Base-by-base conservation (phyloP, 169 alveolate species). In the Eimeria tenella region DNA sequence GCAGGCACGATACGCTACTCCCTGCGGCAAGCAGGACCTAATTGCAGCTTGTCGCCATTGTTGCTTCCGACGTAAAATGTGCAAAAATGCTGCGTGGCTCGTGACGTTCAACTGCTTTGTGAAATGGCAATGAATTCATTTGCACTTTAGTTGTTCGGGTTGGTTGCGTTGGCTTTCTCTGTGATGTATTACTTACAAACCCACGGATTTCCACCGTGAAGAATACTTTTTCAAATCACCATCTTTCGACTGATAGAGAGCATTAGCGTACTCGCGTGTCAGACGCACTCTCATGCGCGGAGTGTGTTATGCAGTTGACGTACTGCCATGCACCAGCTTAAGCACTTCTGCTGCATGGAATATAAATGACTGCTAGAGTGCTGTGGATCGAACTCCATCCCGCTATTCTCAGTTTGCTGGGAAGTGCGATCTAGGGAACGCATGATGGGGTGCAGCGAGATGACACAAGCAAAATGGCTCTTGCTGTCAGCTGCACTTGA, bases 351-450 rank as follows among this genome's bases (percentile, higher is more conserved):
- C 25, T 79, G 88, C 88, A 56, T 56, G 88, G 88, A 79, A 55
- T 79, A 19, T 56, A n/a, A 25, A 19, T 4, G 88, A 23, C 88
- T 79, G 88, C 88, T 10, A 79, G 4, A 79, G 2, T 8, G 70
- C 31, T 79, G 10, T 17, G 21, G 17, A 49, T 19, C n/a, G 7
- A 79, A 19, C 71, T 79, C 88, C 88, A 79, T 53, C 88, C 53
- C 88, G 88, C 88, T 79, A 79, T 79, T 79, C 88, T 52, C 88
- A 1, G 68, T 79, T 79, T 79, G 88, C 88, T 53, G 56, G 5
- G 8, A n/a, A 52, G 88, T 79, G 88, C 88, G 23, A 25, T 9
- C 71, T 11, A 0, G 71, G n/a, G 88, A 79, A 79, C 88, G 88
- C 88, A 79, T 56, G 88, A n/a, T 79, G 88, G 88, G 88, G 71